A percentile compares a stretch with the other conserved stretches of the same genome.
Conservation (phyloP, 176 grass and related monocot genomes). For the Cocos nucifera region DNA sequence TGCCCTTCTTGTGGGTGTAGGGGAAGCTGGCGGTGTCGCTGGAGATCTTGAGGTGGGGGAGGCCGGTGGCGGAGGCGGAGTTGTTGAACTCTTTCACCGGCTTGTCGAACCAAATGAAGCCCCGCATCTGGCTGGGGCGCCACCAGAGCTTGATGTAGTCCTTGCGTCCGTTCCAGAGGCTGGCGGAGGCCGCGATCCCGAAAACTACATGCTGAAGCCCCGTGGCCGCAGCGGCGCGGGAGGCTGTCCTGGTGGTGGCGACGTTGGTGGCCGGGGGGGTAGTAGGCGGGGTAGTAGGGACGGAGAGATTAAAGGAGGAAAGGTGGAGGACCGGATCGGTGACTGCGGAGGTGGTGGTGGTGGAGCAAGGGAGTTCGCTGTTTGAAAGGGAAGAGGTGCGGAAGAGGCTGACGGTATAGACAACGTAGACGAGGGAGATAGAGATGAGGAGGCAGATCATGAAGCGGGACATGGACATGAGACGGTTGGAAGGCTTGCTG, state of each 20-base stretch:
- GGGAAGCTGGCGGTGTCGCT: constrained; percentile 70
- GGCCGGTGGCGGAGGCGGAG: constrained; percentile 28
- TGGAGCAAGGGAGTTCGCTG: too few relatives aligned
- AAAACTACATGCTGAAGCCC: constrained; percentile 93
- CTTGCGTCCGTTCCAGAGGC: constrained; percentile 72
- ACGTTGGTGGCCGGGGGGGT: constrained; percentile 17
- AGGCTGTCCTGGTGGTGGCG: neutral
- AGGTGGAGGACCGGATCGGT: neutral
- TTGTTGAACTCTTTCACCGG: constrained; percentile 66
- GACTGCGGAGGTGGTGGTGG: too few relatives aligned
- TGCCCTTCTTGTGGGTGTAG: constrained; percentile 70
- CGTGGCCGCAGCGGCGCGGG: constrained; percentile 24
- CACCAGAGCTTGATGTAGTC: constrained; percentile 99
- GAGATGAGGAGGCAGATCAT: constrained; percentile 54
- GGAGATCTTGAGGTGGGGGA: constrained; percentile 66
- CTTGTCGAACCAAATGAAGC: constrained; percentile 84
- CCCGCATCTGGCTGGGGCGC: constrained; percentile 75
- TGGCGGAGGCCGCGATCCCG: constrained; percentile 83
- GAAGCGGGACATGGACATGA: constrained; percentile 12
- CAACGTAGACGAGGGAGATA: constrained; percentile 52
- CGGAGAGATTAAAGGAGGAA: neutral
- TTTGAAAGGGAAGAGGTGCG: constrained; percentile 28
- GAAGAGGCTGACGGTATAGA: constrained; percentile 73
- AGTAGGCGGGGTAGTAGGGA: neutral
- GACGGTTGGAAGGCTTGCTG: too few relatives aligned